Evolutionary conservation across 371 early-diverging fungal species (phyloP), one percentile per base, ranked within the genome.

Genomic region (Gilbertella persicaria): DNA sequence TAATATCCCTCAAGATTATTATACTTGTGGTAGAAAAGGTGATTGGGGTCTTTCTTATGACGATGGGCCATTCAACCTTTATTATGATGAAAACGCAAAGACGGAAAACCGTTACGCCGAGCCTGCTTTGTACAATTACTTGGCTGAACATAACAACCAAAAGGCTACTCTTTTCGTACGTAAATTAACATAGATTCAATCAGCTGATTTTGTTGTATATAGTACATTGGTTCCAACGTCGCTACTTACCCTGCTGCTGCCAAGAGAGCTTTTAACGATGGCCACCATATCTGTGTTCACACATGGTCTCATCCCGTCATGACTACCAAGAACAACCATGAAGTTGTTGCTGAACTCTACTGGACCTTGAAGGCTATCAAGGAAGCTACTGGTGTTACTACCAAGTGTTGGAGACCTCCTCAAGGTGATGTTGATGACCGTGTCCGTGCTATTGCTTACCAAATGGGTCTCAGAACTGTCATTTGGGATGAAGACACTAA

Each of bases 271-370:
- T 45, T 75, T 13, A 62, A 64, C 38, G 69, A 70, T 50, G 73
- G 79, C n/a, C 70, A 76, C 33, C 51, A 53, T 12, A 55, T 82
- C 35, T 73, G 75, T 33, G 58, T 68, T 16, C 82, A 82, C 46
- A 79, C 82, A 16, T 82, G 80, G 80, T 68, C 75, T 10, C 87
- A 86, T 54, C 79, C 75, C 21, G 52, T 55, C 14, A 66, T 84
- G 70, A 79, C 83, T 16, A 64, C 77, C 10, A 50, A 67, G 21
- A 64, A 70, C 35, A 79, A 76, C 51, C 75, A 75, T 12, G 57
- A 75, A 39, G 67, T 77, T 13, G 74, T 82, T 33, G 76, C 84
- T 17, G 83, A 86, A 50, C 53, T 84, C 33, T 69, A 79, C 44
- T 74, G 74, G 71, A 67, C 75, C 1, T 61, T 69, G 2, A 63